Evolutionary conservation across 352 stramenopile species (phyloP).

Genomic region (Pythium angustatum): DNA sequence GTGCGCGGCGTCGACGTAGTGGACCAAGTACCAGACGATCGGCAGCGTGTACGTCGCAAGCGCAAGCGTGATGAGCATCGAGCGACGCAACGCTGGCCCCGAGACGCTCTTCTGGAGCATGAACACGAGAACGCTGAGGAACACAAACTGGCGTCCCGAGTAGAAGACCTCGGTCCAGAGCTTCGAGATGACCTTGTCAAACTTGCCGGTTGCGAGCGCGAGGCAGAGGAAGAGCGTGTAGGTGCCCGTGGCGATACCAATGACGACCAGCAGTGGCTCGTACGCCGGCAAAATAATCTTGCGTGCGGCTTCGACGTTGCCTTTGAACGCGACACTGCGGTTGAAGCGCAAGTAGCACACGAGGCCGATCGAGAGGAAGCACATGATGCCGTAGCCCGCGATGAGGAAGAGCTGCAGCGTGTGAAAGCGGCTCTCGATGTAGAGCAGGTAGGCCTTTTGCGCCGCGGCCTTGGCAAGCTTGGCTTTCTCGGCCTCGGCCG

Average conservation of each 20-base stretch:
- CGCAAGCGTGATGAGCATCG: slow-evolving; percentile 40
- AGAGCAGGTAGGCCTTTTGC: slow-evolving; percentile 2
- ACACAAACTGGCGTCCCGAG: slow-evolving; percentile 51
- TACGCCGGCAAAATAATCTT: slow-evolving; percentile 69
- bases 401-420: slow-evolving; percentile 12
- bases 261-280: slow-evolving; percentile 61
- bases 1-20: slow-evolving; percentile 11
- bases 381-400: slow-evolving; percentile 12
- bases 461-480: slow-evolving; percentile 26
- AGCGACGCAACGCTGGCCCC: slow-evolving; percentile 39
- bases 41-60: slow-evolving; percentile 40
- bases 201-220: slow-evolving; percentile 34
- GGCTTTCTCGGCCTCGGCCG: slow-evolving; percentile 18
- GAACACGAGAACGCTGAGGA: slow-evolving; percentile 49
- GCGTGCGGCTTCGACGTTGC: slow-evolving; percentile 43
- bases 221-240: slow-evolving; percentile 40
- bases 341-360: slow-evolving; percentile 59
- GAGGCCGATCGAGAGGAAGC: slow-evolving; percentile 23
- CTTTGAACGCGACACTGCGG: slow-evolving; percentile 48
- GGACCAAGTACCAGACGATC: slow-evolving; percentile 25
- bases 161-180: slow-evolving; percentile 44
- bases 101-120: slow-evolving; percentile 62
- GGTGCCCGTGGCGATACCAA: slow-evolving; percentile 33
- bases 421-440: slow-evolving; percentile 13
- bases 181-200: slow-evolving; percentile 12